Percentiles rank a stretch among this genome's conserved stretches.
phyloP scores from a whole-genome alignment of 352 stramenopile species.

The Halophytophthora polymorphica region DNA sequence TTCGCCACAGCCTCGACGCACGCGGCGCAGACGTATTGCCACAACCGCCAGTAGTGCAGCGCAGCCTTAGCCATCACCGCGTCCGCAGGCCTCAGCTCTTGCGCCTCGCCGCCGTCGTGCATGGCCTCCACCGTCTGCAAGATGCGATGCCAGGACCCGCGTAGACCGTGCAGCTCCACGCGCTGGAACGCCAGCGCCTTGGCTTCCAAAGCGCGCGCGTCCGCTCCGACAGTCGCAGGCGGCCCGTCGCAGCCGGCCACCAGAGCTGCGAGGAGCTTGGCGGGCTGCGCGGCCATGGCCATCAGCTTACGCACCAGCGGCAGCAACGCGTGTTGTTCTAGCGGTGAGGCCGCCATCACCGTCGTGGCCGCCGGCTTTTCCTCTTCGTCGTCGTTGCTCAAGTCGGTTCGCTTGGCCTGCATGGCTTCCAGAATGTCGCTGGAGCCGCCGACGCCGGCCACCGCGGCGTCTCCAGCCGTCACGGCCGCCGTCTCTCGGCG shows the following conservation, averaged over 20 bases:
- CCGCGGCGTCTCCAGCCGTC: slow-evolving; percentile 11
- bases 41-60: slow-evolving; percentile 57
- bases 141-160: slow-evolving; percentile 28
- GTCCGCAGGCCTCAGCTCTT: slow-evolving; percentile 29
- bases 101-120: slow-evolving; percentile 7
- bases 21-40: slow-evolving; percentile 40
- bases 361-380: background rate
- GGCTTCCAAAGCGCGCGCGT: slow-evolving; percentile 25
- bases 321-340: slow-evolving; percentile 19
- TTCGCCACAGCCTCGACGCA: slow-evolving; percentile 40
- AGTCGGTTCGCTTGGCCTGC: background rate
- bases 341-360: background rate
- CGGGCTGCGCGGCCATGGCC: slow-evolving; percentile 41
- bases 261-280: slow-evolving; percentile 48
- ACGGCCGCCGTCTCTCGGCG: slow-evolving; percentile 26
- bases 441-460: slow-evolving; percentile 4
- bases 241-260: slow-evolving; percentile 17
- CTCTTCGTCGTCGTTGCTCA: slow-evolving; percentile 1
- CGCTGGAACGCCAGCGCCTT: slow-evolving; percentile 37
- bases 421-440: slow-evolving; percentile 8
- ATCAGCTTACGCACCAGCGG: slow-evolving; percentile 48
- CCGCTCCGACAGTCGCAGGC: slow-evolving; percentile 2
- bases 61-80: slow-evolving; percentile 52
- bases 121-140: slow-evolving; percentile 14
- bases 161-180: slow-evolving; percentile 25